Evolutionary conservation across 352 stramenopile species (phyloP), one percentile per base, ranked within the genome.

Genomic region (Pythium monospermum): DNA sequence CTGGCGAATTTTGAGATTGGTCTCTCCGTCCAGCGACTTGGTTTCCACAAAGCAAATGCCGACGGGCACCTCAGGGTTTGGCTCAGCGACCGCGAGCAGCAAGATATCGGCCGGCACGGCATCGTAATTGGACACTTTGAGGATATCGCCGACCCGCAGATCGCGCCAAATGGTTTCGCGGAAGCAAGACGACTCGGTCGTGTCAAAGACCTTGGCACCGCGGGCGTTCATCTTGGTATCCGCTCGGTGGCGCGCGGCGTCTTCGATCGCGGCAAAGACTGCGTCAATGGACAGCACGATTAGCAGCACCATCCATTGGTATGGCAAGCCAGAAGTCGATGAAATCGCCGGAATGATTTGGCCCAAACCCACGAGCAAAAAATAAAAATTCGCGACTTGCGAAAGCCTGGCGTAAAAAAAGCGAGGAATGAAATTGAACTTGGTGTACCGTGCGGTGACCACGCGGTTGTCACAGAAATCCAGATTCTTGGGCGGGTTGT

Each of bases 341-440:
- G 78, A 93, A 50, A 96, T 95, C 15, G 76, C 69, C 1, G 77
- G 71, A 36, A 96, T 89, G 48, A 90, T 80, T 53, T 96, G 86
- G 0, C 88, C 81, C 0, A 87, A 72, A 35, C 86, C 82, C 46
- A 96, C 83, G 8, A 95, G 57, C 39, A 96, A 42, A 50, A 96
- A 96, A 72, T 96, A 96, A 57, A 91, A 95, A 48, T 94, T 95
- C 35, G 85, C 84, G 30, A 79, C 71, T 52, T 91, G 83, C n/a
- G 77, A 88, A 36, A 95, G 77, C 25, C 82, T 68, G 0, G 79
- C 79, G 62, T 89, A 94, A 63, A 91, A 84, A 58, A 93, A 92
- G 12, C 76, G 74, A 10, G 82, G 80, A 35, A 96, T 60, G 47
- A 95, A 95, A 58, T 87, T 90, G 54, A 82, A 69, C 53, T 83